phyloP scores from a whole-genome alignment of 495 filamentous ascomycete species.

The Pyronema omphalodes region DNA sequence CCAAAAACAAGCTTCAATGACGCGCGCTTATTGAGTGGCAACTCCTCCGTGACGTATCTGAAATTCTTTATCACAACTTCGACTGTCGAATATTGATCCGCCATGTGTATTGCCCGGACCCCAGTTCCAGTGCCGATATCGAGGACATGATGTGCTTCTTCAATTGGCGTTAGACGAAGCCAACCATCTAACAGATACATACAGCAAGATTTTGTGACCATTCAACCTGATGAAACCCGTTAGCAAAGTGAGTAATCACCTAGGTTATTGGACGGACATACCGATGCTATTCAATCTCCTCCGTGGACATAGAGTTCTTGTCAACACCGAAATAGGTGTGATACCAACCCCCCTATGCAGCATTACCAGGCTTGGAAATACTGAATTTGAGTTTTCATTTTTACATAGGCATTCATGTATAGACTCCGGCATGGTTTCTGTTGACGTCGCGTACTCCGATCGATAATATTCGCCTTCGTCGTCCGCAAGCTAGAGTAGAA shows the following conservation, averaged over 20 bases:
- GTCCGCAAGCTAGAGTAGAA: not conserved
- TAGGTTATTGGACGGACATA: not conserved
- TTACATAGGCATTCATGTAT: not conserved
- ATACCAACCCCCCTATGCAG: conserved; percentile 30
- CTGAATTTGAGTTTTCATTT: not conserved
- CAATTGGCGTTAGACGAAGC: not conserved
- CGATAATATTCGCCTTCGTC: not conserved
- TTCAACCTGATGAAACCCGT: not conserved
- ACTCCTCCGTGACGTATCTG: conserved; percentile 24
- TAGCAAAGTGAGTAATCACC: not conserved
- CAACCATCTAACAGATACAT: not conserved
- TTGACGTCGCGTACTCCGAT: not conserved
- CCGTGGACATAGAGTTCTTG: conserved; percentile 36
- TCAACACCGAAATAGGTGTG: conserved; percentile 32
- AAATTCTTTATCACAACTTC: conserved; percentile 40
- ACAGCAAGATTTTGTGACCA: not conserved
- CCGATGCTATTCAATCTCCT: conserved; percentile 17
- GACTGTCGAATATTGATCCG: conserved; percentile 14
- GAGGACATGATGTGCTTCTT: not conserved
- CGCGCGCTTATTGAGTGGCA: not conserved
- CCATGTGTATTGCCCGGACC: conserved; percentile 39
- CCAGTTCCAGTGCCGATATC: not conserved
- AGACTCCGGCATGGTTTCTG: not conserved
- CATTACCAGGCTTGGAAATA: not conserved
- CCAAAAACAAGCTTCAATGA: not conserved